These are phyloP conservation scores for Glebionis coronaria DNA, from an alignment of 129 eudicot species.

Conservation along the genomic window DNA sequence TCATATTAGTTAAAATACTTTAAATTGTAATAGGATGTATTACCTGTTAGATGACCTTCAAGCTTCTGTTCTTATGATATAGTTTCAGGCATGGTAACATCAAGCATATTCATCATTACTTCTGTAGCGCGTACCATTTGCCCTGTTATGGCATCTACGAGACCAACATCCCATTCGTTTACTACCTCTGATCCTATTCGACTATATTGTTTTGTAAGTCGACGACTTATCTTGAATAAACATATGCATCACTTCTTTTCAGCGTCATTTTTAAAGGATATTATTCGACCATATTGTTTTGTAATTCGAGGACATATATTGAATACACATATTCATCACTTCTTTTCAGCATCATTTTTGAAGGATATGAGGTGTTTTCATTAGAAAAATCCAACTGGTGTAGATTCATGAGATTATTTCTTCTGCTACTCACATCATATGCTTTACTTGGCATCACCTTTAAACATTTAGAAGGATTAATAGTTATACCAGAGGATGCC, in stretches of 20 bases:
- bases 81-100: constrained; percentile 68
- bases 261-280: constrained; percentile 26
- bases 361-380: too few relatives aligned
- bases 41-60: constrained; percentile 42
- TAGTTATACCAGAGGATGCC: constrained; percentile 78
- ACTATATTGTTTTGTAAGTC: constrained; percentile 23
- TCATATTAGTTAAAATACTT: too few relatives aligned
- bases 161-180: constrained; percentile 30
- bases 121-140: constrained; percentile 63
- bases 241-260: constrained; percentile 31
- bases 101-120: constrained; percentile 85
- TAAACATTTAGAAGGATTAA: constrained; percentile 63
- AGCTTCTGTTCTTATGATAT: constrained; percentile 68
- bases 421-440: too few relatives aligned
- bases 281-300: too few relatives aligned
- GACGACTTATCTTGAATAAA: constrained; percentile 21
- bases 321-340: too few relatives aligned
- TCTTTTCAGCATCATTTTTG: too few relatives aligned
- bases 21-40: too few relatives aligned
- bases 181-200: constrained; percentile 31
- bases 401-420: constrained; percentile 21
- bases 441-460: constrained; percentile 35
- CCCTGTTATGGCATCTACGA: constrained; percentile 53
- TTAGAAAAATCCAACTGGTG: too few relatives aligned
- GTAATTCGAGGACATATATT: constrained; percentile 23